Evolutionary conservation across 2,329 filamentous ascomycete genomes (phyloP).

Genomic region (Fusarium nisikadoi): DNA sequence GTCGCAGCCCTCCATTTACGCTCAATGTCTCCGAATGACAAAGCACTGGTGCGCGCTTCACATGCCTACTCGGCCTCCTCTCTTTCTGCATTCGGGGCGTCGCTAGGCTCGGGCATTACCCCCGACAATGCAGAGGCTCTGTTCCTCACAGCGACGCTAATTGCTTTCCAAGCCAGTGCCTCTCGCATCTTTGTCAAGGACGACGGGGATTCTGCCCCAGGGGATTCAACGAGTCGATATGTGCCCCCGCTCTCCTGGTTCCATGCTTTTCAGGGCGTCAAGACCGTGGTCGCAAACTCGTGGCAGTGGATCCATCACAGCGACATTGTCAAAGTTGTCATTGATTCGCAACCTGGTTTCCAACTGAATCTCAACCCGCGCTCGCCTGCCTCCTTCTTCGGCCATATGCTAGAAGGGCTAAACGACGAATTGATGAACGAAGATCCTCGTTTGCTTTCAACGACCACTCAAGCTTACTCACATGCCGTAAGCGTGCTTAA

Average conservation of each 20-base stretch:
- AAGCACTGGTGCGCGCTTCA: slow-evolving; percentile 68
- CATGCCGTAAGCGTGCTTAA: slow-evolving; percentile 74
- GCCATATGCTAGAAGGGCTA: slow-evolving; percentile 66
- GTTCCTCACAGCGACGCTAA: slow-evolving; percentile 70
- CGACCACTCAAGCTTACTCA: slow-evolving; percentile 64
- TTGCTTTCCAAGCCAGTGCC: slow-evolving; percentile 74
- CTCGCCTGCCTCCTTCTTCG: slow-evolving; percentile 66
- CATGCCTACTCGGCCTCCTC: slow-evolving; percentile 74
- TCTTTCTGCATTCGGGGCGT: slow-evolving; percentile 67
- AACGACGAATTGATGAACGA: slow-evolving; percentile 63
- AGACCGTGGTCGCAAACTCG: slow-evolving; percentile 70
- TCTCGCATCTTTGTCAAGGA: slow-evolving; percentile 70
- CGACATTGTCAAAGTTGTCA: slow-evolving; percentile 67
- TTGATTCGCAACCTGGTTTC: slow-evolving; percentile 72
- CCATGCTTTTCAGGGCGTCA: slow-evolving; percentile 74
- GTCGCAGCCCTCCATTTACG: slow-evolving; percentile 72
- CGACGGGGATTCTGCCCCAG: slow-evolving; percentile 54
- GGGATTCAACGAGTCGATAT: slow-evolving; percentile 59
- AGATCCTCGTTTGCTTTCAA: slow-evolving; percentile 44
- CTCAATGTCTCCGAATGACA: slow-evolving; percentile 66
- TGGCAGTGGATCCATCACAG: slow-evolving; percentile 72
- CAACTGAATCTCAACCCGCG: slow-evolving; percentile 67
- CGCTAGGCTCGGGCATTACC: slow-evolving; percentile 66
- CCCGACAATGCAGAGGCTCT: slow-evolving; percentile 70
- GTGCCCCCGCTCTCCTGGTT: slow-evolving; percentile 72